These are phyloP conservation scores for Lactuca saligna DNA, from an alignment of 129 eudicot species.

Conservation along the genomic window DNA sequence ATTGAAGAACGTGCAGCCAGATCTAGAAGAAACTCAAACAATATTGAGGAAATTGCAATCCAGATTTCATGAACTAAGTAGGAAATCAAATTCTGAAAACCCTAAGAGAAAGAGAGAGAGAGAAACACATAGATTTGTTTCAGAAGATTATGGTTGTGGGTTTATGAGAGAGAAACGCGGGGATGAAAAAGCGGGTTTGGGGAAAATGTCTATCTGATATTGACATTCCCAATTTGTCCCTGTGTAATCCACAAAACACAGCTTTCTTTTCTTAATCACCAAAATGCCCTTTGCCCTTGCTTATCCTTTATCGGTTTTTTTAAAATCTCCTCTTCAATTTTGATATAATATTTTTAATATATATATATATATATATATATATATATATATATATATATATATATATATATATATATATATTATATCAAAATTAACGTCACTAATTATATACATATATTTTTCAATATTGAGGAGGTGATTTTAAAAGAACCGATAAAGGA, in stretches of 20 bases:
- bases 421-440: too few species aligned
- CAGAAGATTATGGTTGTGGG: conserved; percentile 12
- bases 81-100: conserved; percentile 21
- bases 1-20: conserved; percentile 37
- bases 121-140: not conserved
- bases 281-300: conserved; percentile 14
- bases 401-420: too few species aligned
- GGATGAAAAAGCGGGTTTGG: conserved; percentile 22
- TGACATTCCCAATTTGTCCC: conserved; percentile 24
- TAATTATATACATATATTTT: too few species aligned
- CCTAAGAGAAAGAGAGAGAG: conserved; percentile 14
- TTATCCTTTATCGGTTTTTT: not conserved
- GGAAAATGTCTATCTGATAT: conserved; percentile 21
- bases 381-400: too few species aligned
- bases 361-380: too few species aligned
- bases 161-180: conserved; percentile 41
- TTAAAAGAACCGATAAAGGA: too few species aligned
- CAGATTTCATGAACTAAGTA: conserved; percentile 5
- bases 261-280: not conserved
- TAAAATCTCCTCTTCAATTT: too few species aligned
- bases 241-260: conserved; percentile 24
- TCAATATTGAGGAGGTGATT: too few species aligned
- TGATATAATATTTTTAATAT: too few species aligned
- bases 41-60: conserved; percentile 18
- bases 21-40: conserved; percentile 31